Evolutionary conservation across 2,329 filamentous ascomycete species (phyloP).

Genomic region (Fusarium mundagurra): DNA sequence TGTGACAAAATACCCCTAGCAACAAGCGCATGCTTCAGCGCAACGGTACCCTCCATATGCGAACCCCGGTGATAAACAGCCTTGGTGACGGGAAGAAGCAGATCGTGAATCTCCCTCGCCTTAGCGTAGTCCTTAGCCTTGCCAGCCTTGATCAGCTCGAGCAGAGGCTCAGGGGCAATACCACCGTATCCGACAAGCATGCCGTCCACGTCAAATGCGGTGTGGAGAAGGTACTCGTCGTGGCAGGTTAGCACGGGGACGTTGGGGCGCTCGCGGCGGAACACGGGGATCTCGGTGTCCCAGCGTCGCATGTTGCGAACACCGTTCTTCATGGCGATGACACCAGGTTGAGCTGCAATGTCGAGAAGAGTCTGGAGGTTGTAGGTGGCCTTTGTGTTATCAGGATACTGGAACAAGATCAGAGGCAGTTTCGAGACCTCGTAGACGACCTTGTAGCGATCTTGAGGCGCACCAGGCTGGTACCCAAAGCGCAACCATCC

Average conservation of each 20-base stretch:
- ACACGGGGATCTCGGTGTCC: constrained; percentile 65
- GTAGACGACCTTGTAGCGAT: constrained; percentile 61
- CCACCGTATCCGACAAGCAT: constrained; percentile 65
- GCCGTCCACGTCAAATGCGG: constrained; percentile 61
- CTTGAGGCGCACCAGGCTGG: constrained; percentile 61
- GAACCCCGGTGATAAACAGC: constrained; percentile 64
- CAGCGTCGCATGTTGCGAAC: constrained; percentile 66
- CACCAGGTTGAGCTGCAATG: constrained; percentile 61
- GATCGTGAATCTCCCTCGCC: constrained; percentile 60
- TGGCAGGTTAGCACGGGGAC: constrained; percentile 62
- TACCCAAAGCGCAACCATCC: constrained; percentile 66
- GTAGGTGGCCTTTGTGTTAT: constrained; percentile 63
- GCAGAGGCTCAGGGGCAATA: constrained; percentile 60
- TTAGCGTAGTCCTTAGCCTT: constrained; percentile 59
- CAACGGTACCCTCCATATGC: constrained; percentile 65
- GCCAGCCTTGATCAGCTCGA: constrained; percentile 61
- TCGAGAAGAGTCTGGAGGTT: constrained; percentile 62
- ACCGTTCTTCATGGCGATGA: constrained; percentile 67
- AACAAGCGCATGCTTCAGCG: constrained; percentile 61
- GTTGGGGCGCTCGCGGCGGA: constrained; percentile 58
- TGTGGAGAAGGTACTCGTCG: constrained; percentile 63
- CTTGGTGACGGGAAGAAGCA: constrained; percentile 60
- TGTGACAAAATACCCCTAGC: constrained; percentile 60
- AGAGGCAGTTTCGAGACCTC: constrained; percentile 60
- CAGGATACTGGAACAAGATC: constrained; percentile 64